phyloP scores from a whole-genome alignment of 2,329 filamentous ascomycete genomes.

The Aspergillus fijiensis region DNA sequence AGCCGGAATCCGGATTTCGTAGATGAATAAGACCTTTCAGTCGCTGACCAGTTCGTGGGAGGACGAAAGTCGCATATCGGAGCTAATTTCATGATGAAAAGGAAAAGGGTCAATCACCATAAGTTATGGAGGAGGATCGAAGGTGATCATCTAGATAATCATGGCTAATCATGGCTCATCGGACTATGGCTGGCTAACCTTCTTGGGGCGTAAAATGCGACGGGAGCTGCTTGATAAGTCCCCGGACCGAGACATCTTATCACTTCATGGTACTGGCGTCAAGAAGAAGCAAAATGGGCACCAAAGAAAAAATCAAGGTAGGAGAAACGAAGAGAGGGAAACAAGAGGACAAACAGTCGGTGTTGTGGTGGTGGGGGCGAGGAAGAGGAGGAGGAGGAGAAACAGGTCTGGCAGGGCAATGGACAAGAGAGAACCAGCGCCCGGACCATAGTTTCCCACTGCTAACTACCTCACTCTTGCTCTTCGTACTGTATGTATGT shows the following conservation, averaged over 20 bases:
- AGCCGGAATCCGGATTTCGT: constrained; percentile 51
- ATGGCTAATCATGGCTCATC: not conserved
- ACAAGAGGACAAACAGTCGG: not conserved
- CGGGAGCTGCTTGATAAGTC: constrained; percentile 32
- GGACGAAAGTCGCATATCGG: constrained; percentile 81
- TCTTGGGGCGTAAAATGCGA: constrained; percentile 35
- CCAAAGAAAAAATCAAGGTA: not conserved
- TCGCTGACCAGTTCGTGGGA: constrained; percentile 82
- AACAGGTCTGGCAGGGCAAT: not conserved
- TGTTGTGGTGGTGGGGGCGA: no score
- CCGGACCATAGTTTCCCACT: not conserved
- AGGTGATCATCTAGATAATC: not conserved
- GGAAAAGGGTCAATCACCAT: not conserved
- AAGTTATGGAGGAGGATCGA: not conserved
- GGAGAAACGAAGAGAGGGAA: not conserved
- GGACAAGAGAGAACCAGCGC: not conserved
- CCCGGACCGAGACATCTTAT: constrained; percentile 30
- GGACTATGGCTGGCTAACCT: constrained; percentile 22
- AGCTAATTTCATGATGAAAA: constrained; percentile 34
- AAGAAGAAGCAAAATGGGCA: no score
- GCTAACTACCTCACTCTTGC: not conserved
- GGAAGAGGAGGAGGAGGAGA: not conserved
- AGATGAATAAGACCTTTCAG: constrained; percentile 77
- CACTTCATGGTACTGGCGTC: constrained; percentile 20
- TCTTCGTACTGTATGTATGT: no score